phyloP scores from a whole-genome alignment of 2,329 filamentous ascomycete genomes.

The Fusarium pseudoanthophilum region DNA sequence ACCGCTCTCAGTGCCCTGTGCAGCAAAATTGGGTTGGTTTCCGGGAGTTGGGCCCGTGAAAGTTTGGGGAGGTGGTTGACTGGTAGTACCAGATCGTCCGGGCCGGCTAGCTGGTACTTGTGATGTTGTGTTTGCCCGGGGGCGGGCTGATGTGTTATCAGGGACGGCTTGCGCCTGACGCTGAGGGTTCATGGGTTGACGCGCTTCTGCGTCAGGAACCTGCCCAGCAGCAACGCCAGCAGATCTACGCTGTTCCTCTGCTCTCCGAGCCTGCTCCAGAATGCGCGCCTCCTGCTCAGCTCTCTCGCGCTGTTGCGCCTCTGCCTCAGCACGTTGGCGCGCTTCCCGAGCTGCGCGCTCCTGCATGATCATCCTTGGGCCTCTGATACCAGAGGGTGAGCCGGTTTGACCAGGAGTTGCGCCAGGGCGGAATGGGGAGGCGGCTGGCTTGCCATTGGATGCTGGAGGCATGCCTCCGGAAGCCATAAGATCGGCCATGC shows the following conservation, averaged over 20 bases:
- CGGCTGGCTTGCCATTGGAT: conserved; percentile 65
- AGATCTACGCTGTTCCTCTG: conserved; percentile 67
- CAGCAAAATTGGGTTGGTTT: conserved; percentile 28
- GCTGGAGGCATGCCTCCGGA: conserved; percentile 66
- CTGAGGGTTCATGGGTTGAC: conserved; percentile 50
- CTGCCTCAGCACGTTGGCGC: conserved; percentile 73
- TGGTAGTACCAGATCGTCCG: conserved; percentile 28
- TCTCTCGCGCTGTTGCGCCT: conserved; percentile 68
- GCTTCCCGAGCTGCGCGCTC: conserved; percentile 83
- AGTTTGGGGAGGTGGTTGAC: conserved; percentile 35
- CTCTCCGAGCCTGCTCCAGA: conserved; percentile 65
- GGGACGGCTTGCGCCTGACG: conserved; percentile 44
- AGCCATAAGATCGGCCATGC: conserved; percentile 83
- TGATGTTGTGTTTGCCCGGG: conserved; percentile 43
- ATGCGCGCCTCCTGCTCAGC: conserved; percentile 67
- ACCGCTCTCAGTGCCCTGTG: conserved; percentile 33
- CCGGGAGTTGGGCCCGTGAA: conserved; percentile 35
- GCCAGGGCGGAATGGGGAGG: conserved; percentile 57
- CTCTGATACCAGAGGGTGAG: conserved; percentile 76
- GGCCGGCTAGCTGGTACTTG: conserved; percentile 40
- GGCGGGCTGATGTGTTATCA: conserved; percentile 42
- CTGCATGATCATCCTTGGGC: conserved; percentile 92
- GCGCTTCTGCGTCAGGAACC: conserved; percentile 46
- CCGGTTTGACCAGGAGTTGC: conserved; percentile 63
- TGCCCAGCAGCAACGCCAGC: conserved; percentile 58